Percentiles rank a stretch among this genome's conserved stretches.
These are phyloP conservation scores for Paecilomyces sp. DNA, from an alignment of 2,329 filamentous ascomycete genomes.

Conservation along the genomic window DNA sequence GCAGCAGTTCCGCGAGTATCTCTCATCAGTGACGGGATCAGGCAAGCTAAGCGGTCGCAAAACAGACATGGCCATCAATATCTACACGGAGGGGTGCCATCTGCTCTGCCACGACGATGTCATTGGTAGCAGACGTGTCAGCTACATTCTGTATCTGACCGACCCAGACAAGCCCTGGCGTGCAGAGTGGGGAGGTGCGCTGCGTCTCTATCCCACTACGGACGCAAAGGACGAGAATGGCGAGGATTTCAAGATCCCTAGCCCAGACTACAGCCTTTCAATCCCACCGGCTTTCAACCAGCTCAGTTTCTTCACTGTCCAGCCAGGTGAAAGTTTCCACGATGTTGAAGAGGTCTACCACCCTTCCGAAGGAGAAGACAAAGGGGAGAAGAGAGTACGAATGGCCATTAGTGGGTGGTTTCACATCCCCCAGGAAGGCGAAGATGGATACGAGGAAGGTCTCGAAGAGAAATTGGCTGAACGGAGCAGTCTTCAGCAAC, in stretches of 20 bases:
- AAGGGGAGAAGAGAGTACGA: conserved; percentile 58
- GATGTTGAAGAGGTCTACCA: conserved; percentile 97
- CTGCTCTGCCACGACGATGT: conserved; percentile 97
- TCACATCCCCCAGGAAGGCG: conserved; percentile 90
- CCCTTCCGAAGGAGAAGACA: conserved; percentile 42
- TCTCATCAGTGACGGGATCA: conserved; percentile 76
- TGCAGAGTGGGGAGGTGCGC: conserved; percentile 82
- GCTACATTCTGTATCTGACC: conserved; percentile 93
- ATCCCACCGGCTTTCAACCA: conserved; percentile 97
- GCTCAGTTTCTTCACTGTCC: conserved; percentile 94
- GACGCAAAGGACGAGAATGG: conserved; percentile 62
- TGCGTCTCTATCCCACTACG: conserved; percentile 74
- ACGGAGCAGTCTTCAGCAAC: conserved; percentile 84
- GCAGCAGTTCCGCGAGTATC: conserved; percentile 76
- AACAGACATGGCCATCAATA: conserved; percentile 98
- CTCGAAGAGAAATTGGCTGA: conserved; percentile 82
- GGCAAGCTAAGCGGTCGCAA: conserved; percentile 85
- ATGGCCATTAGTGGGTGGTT: conserved; percentile 99
- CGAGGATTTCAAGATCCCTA: conserved; percentile 69
- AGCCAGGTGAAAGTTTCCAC: conserved; percentile 97
- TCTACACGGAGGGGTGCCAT: conserved; percentile 94
- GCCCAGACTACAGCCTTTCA: conserved; percentile 67
- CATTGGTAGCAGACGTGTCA: conserved; percentile 90
- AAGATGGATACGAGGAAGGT: conserved; percentile 83
- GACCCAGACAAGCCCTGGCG: conserved; percentile 90